Evolutionary conservation across 208 protist genomes (phyloP), one percentile per base, ranked within the genome.

Genomic region (Acanthamoeba culbertsoni): DNA sequence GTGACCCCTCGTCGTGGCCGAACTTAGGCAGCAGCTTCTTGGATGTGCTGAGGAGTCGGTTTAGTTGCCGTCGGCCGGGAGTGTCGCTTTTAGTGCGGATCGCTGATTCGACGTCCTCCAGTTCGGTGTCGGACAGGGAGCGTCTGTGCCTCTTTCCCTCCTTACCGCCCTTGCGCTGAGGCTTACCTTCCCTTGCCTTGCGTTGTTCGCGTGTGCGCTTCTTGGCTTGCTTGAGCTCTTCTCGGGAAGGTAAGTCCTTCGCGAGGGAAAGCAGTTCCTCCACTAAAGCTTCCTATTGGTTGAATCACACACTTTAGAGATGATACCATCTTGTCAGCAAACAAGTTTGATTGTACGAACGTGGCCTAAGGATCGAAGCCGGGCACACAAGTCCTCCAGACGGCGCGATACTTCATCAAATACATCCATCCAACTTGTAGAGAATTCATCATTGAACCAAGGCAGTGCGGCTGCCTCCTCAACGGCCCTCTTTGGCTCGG

Each of bases 21-120:
- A 82, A 82, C 43, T 40, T 42, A n/a, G 71, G 71, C 7, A 82
- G 71, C 12, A 82, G 71, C 71, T 82, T 82, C 20, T 82, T 82
- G 16, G 71, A 82, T 4, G 71, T 82, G 28, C 71, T 82, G 6
- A 82, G 23, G 42, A 82, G 45, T 10, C 71, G 71, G 28, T 82
- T 82, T 37, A 82, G 71, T 35, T 82, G 71, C 71, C 71, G 71
- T 20, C 71, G 46, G 8, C 71, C 71, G 16, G 71, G 71, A 4
- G 71, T 82, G 26, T 31, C 71, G 0, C n/a, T 55, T 31, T 55
- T 82, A 2, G 2, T 37, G 42, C 20, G 7, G 71, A 23, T 12
- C 18, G 42, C 40, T 55, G 12, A 14, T 55, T 0, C 16, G 0
- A 26, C 28, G 23, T 33, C 71, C 1, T 82, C 71, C 0, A 82